Percentiles rank a stretch among this genome's conserved stretches.
Conservation (phyloP, 805 yeast genomes). For the Zygoascus biomembranicola region DNA sequence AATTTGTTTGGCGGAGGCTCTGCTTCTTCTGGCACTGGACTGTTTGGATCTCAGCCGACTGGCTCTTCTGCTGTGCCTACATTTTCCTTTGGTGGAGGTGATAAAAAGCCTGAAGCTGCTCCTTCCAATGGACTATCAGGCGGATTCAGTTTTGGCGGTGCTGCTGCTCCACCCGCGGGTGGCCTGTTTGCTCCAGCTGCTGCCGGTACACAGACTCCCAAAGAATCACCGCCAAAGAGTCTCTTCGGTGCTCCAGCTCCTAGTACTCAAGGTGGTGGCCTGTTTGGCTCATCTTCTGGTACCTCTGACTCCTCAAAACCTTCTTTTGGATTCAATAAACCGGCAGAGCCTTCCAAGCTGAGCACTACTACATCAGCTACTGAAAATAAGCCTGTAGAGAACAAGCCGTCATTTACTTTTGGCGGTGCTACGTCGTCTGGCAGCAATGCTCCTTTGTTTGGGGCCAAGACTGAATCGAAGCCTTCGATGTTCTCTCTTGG, state of each 20-base stretch:
- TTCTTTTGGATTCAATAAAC: background rate
- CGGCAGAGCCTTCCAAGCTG: background rate
- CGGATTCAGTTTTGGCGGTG: background rate
- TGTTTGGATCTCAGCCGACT: background rate
- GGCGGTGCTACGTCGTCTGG: background rate
- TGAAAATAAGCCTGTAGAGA: constrained; percentile 4
- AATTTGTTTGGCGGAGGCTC: background rate
- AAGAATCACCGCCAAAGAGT: background rate
- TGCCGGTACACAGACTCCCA: background rate
- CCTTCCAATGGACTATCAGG: background rate
- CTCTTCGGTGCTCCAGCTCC: constrained; percentile 2
- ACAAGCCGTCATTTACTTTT: background rate
- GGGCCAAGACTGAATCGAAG: constrained; percentile 1
- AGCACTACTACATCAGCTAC: background rate
- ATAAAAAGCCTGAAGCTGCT: background rate
- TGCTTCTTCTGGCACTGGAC: background rate
- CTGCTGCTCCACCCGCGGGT: background rate
- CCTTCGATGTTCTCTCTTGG: constrained; percentile 6
- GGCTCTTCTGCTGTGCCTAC: background rate
- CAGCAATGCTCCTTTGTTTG: constrained; percentile 1
- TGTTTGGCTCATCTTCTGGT: constrained; percentile 10
- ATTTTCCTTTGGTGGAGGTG: background rate
- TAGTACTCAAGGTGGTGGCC: constrained; percentile 6
- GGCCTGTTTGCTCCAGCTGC: background rate
- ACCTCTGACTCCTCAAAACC: constrained; percentile 2